phyloP scores from a whole-genome alignment of 352 stramenopile species.

The Chrysophaeum taylorii region DNA sequence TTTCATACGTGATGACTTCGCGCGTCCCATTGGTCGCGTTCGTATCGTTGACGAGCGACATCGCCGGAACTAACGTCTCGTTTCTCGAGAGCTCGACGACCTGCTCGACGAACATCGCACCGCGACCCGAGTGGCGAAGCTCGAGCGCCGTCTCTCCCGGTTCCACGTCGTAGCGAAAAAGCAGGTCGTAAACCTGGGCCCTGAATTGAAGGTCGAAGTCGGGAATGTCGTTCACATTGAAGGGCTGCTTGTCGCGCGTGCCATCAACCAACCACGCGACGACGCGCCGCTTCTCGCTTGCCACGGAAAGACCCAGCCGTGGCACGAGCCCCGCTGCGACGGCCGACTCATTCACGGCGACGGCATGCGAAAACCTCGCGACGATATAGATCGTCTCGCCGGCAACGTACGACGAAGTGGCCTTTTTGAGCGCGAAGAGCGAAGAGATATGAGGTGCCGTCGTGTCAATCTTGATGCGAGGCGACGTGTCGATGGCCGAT shows the following conservation, averaged over 20 bases:
- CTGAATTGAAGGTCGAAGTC: background rate
- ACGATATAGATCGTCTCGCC: conserved; percentile 55
- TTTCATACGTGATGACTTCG: too few relatives aligned
- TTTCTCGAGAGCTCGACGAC: too few relatives aligned
- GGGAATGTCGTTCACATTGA: background rate
- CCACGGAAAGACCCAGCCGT: conserved; percentile 28
- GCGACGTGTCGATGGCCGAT: background rate
- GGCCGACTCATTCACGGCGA: conserved; percentile 40
- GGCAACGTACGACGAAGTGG: conserved; percentile 44
- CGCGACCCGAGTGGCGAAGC: background rate
- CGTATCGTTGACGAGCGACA: background rate
- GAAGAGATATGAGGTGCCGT: conserved; percentile 37
- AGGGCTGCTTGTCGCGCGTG: background rate
- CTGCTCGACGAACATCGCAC: background rate
- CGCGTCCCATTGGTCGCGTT: too few relatives aligned
- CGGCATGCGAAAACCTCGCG: conserved; percentile 46
- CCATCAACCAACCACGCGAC: conserved; percentile 35
- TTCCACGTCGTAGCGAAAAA: background rate
- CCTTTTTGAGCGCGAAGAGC: conserved; percentile 52
- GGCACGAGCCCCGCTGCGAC: conserved; percentile 19
- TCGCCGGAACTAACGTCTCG: background rate
- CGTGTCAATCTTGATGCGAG: conserved; percentile 21
- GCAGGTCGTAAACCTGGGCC: background rate
- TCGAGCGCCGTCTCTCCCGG: background rate
- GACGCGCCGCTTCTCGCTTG: conserved; percentile 19